Conservation (phyloP, 2,329 filamentous ascomycete genomes). For the Seiridium cupressi region DNA sequence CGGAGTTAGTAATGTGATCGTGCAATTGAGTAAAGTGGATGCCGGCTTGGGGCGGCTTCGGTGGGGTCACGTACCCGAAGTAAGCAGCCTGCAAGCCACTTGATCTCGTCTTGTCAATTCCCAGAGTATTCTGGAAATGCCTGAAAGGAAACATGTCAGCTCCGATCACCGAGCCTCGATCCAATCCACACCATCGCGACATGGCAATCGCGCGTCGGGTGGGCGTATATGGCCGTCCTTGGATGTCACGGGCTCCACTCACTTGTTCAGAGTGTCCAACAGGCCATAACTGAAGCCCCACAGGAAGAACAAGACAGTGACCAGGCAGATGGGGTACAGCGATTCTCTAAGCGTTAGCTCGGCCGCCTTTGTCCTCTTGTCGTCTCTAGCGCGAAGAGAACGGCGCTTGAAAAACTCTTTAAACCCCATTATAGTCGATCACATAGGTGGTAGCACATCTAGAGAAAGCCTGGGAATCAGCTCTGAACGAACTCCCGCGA, state of each 20-base stretch:
- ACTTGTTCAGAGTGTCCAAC: slow-evolving; percentile 46
- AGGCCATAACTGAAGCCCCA: slow-evolving; percentile 60
- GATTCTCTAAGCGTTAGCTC: slow-evolving; percentile 67
- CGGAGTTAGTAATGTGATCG: neutral
- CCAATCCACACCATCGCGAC: neutral
- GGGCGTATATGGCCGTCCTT: neutral
- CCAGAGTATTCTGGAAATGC: slow-evolving; percentile 56
- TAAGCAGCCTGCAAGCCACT: slow-evolving; percentile 64
- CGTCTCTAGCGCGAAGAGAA: slow-evolving; percentile 36
- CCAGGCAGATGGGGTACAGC: slow-evolving; percentile 63
- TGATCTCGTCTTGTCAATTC: slow-evolving; percentile 54
- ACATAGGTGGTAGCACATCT: too few relatives aligned
- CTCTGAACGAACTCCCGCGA: neutral
- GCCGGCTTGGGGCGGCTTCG: neutral
- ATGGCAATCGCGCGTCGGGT: neutral
- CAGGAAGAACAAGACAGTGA: slow-evolving; percentile 65
- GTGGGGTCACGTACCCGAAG: slow-evolving; percentile 47
- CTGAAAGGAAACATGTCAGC: slow-evolving; percentile 20
- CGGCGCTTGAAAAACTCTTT: slow-evolving; percentile 43
- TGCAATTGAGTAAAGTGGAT: neutral
- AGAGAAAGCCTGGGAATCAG: neutral
- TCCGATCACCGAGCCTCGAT: too few relatives aligned
- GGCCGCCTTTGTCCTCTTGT: slow-evolving; percentile 50
- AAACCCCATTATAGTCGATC: slow-evolving; percentile 33
- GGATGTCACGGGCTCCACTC: neutral